Percentiles rank a stretch among this genome's conserved stretches.
Evolutionary conservation across 768 basidiomycete species (phyloP).

Genomic region (Termitomyces sp.): DNA sequence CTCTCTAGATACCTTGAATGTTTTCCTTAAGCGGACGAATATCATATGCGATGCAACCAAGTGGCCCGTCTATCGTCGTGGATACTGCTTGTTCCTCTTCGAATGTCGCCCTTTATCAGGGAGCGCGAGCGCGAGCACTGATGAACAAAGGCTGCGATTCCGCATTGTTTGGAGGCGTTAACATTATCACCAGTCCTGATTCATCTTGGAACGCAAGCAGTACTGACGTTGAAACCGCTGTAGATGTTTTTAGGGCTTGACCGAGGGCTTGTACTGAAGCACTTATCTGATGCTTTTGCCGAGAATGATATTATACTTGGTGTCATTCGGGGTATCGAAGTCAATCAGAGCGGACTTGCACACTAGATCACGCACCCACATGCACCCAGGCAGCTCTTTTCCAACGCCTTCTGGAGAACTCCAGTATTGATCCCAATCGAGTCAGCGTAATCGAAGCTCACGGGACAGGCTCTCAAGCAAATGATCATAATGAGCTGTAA

Average conservation of each 20-base stretch:
- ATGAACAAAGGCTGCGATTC: slow-evolving; percentile 59
- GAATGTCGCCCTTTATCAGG: slow-evolving; percentile 62
- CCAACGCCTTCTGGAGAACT: slow-evolving; percentile 35
- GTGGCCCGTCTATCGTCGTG: slow-evolving; percentile 67
- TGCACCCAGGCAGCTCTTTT: slow-evolving; percentile 58
- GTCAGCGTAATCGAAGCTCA: slow-evolving; percentile 71
- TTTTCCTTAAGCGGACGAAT: slow-evolving; percentile 60
- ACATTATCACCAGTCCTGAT: slow-evolving; percentile 65
- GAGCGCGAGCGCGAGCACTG: slow-evolving; percentile 60
- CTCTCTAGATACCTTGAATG: neutral
- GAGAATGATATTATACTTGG: slow-evolving; percentile 68
- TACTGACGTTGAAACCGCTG: neutral
- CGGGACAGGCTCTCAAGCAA: slow-evolving; percentile 69
- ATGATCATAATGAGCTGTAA: slow-evolving; percentile 61
- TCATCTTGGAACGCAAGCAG: slow-evolving; percentile 2
- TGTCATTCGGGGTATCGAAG: slow-evolving; percentile 63
- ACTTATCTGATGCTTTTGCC: slow-evolving; percentile 55
- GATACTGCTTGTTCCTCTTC: slow-evolving; percentile 79
- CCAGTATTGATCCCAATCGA: slow-evolving; percentile 38
- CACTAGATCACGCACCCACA: slow-evolving; percentile 74
- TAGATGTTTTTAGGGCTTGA: slow-evolving; percentile 71
- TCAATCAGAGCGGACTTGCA: slow-evolving; percentile 66
- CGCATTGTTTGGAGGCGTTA: slow-evolving; percentile 72
- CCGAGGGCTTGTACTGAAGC: slow-evolving; percentile 66
- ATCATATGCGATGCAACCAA: slow-evolving; percentile 61